Base-by-base conservation (phyloP, 345 rosid genomes). In the Boechera retrofracta region DNA sequence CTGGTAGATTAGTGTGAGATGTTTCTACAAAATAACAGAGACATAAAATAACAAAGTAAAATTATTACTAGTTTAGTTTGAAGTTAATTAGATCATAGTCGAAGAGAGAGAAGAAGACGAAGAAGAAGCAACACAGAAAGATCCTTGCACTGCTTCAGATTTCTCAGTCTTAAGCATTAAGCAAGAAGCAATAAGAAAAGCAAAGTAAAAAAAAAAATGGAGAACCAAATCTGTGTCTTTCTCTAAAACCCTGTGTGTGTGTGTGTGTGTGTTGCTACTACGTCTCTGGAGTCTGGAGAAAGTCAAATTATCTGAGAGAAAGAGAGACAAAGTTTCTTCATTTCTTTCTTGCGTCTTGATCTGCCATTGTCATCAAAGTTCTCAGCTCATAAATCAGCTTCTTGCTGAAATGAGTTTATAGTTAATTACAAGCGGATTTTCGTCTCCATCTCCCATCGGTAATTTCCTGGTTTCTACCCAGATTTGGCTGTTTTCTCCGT, bases 341-440 rank as follows among this genome's bases (percentile, higher is more conserved):
- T n/a, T 16, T 63, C 26, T 64, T 38, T 24, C 0, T 64, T 9
- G 39, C 28, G 59, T 28, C 67, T 48, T 78, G 77, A 72, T 78
- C 81, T 72, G 69, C 62, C 81, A 78, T 78, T 78, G 77, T 10
- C 41, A 21, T 66, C 24, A 48, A 47, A 75, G 31, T 26, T 45
- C 57, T 66, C 21, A 35, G 39, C 78, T 75, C 69, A 29, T 41
- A 21, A 5, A 51, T 77, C 81, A 77, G 73, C 77, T 66, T 65
- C 61, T 78, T 39, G 48, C 72, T 77, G 68, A 29, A 53, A 76
- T 51, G 68, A 7, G 52, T 45, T 44, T 35, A 55, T 64, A 21
- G 58, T 67, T 47, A 66, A 11, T 6, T 12, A 54, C 28, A 38
- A 38, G 10, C 10, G 21, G 67, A 21, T 21, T 28, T 71, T 36